Conservation (phyloP, 2,329 filamentous ascomycete species). For the Geoglossum cookeanum region DNA sequence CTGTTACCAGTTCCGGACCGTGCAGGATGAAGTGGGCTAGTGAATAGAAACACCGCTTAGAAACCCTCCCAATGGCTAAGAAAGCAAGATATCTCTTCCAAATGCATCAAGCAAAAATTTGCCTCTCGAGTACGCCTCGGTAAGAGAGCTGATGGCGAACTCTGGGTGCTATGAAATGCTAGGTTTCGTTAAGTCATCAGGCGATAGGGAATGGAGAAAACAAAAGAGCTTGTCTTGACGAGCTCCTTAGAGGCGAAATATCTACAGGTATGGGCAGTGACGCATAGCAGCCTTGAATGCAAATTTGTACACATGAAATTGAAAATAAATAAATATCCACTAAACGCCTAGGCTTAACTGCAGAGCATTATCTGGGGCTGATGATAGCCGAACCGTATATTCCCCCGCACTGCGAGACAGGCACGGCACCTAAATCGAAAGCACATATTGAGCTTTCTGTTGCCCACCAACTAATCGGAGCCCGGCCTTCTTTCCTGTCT, state of each 20-base stretch:
- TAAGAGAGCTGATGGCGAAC: not conserved
- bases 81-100: not conserved
- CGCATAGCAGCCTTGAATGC: not conserved
- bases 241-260: not conserved
- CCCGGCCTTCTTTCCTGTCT: constrained; percentile 49
- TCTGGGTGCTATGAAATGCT: not conserved
- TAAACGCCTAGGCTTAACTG: not conserved
- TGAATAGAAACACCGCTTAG: too few species aligned
- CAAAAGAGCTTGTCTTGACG: not conserved
- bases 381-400: not conserved
- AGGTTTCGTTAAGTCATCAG: not conserved
- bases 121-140: not conserved
- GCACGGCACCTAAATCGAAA: constrained; percentile 37
- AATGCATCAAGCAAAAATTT: not conserved
- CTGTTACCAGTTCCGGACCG: not conserved
- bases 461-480: constrained; percentile 29
- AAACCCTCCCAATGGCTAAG: not conserved
- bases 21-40: not conserved
- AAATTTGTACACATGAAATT: not conserved
- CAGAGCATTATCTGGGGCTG: not conserved
- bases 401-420: not conserved
- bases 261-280: not conserved
- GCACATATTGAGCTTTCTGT: constrained; percentile 40
- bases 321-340: not conserved
- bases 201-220: not conserved